These are phyloP conservation scores for Cornus suecica DNA, from an alignment of 148 eudicot species.

Conservation along the genomic window DNA sequence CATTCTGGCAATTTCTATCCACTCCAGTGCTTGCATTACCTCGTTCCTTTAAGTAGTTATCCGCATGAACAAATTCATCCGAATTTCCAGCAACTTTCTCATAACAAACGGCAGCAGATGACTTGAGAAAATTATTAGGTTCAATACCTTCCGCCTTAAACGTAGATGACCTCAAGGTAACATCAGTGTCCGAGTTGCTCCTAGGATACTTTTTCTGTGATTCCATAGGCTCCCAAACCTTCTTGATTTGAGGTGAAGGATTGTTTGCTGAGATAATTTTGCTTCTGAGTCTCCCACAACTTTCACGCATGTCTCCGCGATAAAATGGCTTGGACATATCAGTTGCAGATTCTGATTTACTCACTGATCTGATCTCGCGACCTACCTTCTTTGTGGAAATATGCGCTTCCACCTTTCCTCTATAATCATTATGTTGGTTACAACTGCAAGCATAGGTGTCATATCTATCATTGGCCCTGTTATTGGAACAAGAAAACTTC, in stretches of 20 bases:
- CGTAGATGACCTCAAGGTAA: constrained; percentile 47
- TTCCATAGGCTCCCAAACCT: constrained; percentile 97
- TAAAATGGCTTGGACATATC: constrained; percentile 55
- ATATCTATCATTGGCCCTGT: constrained; percentile 37
- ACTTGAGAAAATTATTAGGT: constrained; percentile 26
- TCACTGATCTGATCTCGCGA: constrained; percentile 42
- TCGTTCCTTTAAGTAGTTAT: constrained; percentile 17
- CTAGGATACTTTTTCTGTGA: constrained; percentile 61
- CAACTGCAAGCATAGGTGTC: constrained; percentile 62
- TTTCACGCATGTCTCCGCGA: constrained; percentile 50
- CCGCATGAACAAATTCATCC: constrained; percentile 23
- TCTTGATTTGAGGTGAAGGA: constrained; percentile 45
- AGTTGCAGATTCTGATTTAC: constrained; percentile 36
- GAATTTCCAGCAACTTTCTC: constrained; percentile 30
- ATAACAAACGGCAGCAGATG: constrained; percentile 33
- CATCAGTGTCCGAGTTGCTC: constrained; percentile 74
- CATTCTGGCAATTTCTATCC: not conserved
- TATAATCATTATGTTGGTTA: constrained; percentile 55
- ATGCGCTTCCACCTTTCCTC: constrained; percentile 43
- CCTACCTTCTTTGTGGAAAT: constrained; percentile 26
- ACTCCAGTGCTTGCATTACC: not conserved
- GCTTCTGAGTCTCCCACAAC: constrained; percentile 51
- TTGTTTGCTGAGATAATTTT: constrained; percentile 42
- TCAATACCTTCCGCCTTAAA: constrained; percentile 41
- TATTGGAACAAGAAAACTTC: constrained; percentile 44